Evolutionary conservation across 2,329 filamentous ascomycete species (phyloP), one percentile per base, ranked within the genome.

Genomic region (Xylaria hypoxylon): DNA sequence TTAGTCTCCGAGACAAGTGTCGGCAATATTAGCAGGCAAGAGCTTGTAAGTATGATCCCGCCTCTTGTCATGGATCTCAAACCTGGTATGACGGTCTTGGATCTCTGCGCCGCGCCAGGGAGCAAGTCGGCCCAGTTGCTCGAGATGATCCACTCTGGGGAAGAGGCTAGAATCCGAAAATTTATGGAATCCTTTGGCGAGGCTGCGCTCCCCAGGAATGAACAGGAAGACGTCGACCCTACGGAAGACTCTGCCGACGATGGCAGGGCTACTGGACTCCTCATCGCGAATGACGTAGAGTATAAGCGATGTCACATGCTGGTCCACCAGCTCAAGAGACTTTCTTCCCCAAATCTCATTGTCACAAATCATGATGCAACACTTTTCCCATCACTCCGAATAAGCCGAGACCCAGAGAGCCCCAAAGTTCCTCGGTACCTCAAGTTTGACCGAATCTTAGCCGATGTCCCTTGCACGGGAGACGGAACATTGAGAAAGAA

Each of bases 1-100:
- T 86, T 99, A 57, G 96, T 99, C 56, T 96, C 95, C 59, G 96
- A 99, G 85, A 97, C 96, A 3, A 94, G 92, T 63, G 94, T 98
- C 24, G 96, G 96, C 75, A 99, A 98, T 79, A 98, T 99, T 75
- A 97, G 92, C 80, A 89, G 96, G 75, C 96, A 99, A 80, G 96
- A 99, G 82, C 91, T 97, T 50, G 96, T 99, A 76, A 97, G 93
- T 83, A 99, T 99, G 96, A 98, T 99, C 69, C 96, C 96, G 28
- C 96, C 96, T 28, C 86, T 98, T 73, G 85, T 98, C 74, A 92
- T 99, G 84, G 94, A 98, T 75, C 86, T 98, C 57, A 89, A 89
- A 73, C 94, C 96, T 4, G 93, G 94, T 59, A 97, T 97, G 90
- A 92, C 91, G 1, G 94, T 97, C 10, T 83, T 99, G 73, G 96